These are phyloP conservation scores for Lizonia empirigonia DNA, from an alignment of 2,329 filamentous ascomycete genomes.

Conservation along the genomic window DNA sequence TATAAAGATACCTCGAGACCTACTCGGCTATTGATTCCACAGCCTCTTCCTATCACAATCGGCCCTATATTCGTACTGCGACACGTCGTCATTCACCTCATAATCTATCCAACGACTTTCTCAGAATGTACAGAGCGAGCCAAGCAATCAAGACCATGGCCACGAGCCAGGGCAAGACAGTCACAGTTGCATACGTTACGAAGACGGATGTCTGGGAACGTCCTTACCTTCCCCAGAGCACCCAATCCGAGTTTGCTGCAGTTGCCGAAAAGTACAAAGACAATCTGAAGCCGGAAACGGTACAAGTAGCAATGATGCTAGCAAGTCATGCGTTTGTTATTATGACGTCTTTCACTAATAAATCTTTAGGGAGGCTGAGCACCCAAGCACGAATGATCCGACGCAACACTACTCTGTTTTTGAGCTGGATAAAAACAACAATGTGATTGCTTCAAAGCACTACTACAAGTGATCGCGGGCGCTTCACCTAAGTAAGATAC, in stretches of 20 bases:
- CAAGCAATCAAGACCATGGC: not conserved
- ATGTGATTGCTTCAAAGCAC: slow-evolving; percentile 5
- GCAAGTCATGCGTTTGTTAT: not conserved
- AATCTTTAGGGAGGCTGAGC: slow-evolving; percentile 1
- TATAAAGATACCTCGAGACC: not conserved
- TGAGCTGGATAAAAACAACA: slow-evolving; percentile 1
- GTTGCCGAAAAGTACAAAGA: slow-evolving; percentile 9
- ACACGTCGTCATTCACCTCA: not conserved
- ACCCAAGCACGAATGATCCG: slow-evolving; percentile 1
- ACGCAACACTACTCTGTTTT: slow-evolving; percentile 3
- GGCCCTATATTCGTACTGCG: not conserved
- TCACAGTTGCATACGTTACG: slow-evolving; percentile 1
- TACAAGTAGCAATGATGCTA: slow-evolving; percentile 7
- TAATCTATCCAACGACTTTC: not conserved
- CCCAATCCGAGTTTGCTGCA: not conserved
- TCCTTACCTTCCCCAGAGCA: not conserved
- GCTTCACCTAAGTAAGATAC: not conserved
- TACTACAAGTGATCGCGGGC: slow-evolving; percentile 3
- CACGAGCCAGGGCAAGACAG: not conserved
- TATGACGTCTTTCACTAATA: not conserved
- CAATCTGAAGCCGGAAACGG: slow-evolving; percentile 1
- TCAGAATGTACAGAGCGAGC: slow-evolving; percentile 4
- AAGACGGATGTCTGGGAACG: slow-evolving; percentile 4
- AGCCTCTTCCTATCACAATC: not conserved
- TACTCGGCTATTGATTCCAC: not conserved